Conservation (phyloP, 2,329 filamentous ascomycete genomes). For the Coleophoma crateriformis region DNA sequence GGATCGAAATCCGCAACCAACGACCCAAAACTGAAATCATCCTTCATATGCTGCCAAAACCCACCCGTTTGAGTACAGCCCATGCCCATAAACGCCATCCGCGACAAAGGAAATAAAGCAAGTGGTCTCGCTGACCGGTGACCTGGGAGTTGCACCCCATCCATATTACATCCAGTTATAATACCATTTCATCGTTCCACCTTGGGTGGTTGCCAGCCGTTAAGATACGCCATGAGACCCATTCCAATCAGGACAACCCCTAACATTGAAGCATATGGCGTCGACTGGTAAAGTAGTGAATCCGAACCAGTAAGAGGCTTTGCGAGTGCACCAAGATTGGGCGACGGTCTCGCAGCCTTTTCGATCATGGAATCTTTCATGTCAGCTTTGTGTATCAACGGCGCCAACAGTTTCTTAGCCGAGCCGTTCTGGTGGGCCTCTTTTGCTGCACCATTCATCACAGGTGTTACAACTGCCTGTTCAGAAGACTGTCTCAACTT, state of each 20-base stretch:
- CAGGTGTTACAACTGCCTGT: slow-evolving; percentile 12
- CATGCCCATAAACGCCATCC: slow-evolving; percentile 12
- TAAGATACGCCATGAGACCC: slow-evolving; percentile 81
- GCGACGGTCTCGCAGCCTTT: slow-evolving; percentile 4
- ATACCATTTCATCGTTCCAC: slow-evolving; percentile 18
- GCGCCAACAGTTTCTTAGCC: slow-evolving; percentile 1
- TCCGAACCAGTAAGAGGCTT: slow-evolving; percentile 37
- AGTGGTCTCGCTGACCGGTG: slow-evolving; percentile 4
- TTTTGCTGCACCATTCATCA: not conserved
- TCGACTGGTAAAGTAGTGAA: slow-evolving; percentile 45
- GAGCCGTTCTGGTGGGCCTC: not conserved
- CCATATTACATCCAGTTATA: not conserved
- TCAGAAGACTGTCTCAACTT: slow-evolving; percentile 32
- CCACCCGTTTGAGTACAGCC: slow-evolving; percentile 10
- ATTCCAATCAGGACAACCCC: slow-evolving; percentile 78
- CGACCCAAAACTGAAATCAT: not conserved
- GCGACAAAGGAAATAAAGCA: slow-evolving; percentile 16
- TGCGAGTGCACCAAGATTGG: slow-evolving; percentile 26
- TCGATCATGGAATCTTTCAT: slow-evolving; percentile 13
- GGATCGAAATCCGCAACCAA: not conserved
- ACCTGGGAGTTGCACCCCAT: not conserved
- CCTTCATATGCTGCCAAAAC: slow-evolving; percentile 12
- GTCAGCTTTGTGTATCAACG: slow-evolving; percentile 10
- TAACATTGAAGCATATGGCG: slow-evolving; percentile 77
- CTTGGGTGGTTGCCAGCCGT: slow-evolving; percentile 61